Base-by-base conservation (phyloP, 179 eudicot genomes). In the Nepenthes alata region DNA sequence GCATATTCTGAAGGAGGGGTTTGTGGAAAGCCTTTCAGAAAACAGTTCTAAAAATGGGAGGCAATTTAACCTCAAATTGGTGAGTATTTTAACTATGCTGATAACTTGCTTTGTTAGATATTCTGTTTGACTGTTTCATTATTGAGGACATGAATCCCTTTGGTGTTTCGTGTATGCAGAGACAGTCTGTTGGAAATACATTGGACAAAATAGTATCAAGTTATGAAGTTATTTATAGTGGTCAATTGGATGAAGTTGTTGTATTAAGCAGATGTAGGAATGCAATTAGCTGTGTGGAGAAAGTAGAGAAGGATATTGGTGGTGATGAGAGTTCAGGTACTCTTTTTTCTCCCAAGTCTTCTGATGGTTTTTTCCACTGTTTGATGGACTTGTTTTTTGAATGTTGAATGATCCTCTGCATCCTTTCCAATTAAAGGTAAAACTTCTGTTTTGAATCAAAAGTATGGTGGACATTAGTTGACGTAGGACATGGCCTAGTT, bases 201-300 rank as follows among this genome's bases (percentile, higher is more conserved):
- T 56, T 89, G 79, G 96, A 82, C 67, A 89, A 89, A 59, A 77
- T 93, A 67, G 85, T 86, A 44, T 81, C 93, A 6, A 83, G 81
- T 39, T 93, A 78, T 77, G 85, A 93, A 72, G 70, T 67, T 36
- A 65, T 93, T 54, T 85, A 81, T 71, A 83, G 82, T 34, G 82
- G 87, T 63, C 88, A 80, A 67, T 34, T 79, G 67, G 90, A 85
- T 67, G 98, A 93, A 75, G 98, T 86, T 64, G 78, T 68, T 67
- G 36, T 85, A 70, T 61, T 86, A 62, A 74, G 64, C 66, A 87
- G 78, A 79, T 89, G 96, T 69, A 76, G 78, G 60, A 76, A 71
- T 69, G 77, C 95, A 44, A 68, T 83, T 34, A 80, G 78, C 74
- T 67, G 58, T 72, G 61, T 86, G 74, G 84, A 89, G 75, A 85